Base-by-base conservation (phyloP, 164 flowering plant genomes). In the Vitis amurensis region DNA sequence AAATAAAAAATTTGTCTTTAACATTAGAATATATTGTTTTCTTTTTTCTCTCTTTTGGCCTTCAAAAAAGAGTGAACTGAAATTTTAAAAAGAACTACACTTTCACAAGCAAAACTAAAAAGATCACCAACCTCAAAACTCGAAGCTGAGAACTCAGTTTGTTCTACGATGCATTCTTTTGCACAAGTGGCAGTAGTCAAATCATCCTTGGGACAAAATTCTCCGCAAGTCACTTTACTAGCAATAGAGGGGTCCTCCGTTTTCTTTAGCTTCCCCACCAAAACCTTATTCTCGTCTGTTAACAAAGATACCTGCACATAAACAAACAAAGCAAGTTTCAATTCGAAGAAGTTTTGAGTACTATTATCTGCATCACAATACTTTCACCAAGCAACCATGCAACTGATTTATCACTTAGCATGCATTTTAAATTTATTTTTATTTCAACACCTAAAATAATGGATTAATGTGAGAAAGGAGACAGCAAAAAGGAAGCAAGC, bases 231-330 rank as follows among this genome's bases (percentile, higher is more conserved):
- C 31, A 53, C 69, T 47, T 23, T 62, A 55, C 55, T n/a, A 50
- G n/a, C 50, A 1, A 29, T 30, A 37, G 75, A 59, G 13, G 55
- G 67, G 17, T 56, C 67, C 64, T 69, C 66, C 17, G 37, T 66
- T 10, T 74, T 67, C 69, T 72, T 67, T 30, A 83, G 65, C 80
- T 77, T 80, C 68, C 62, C 50, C 6, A 59, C 68, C 77, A 83
- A 50, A 44, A 64, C 49, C 68, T 66, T 66, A 59, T 83, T 83
- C 64, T 78, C 87, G 72, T 71, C 77, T 8, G 58, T 68, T 61
- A 90, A 68, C 60, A 84, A 78, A 72, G 83, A 80, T 53, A 89
- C 74, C 98, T 93, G 86, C 83, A 80, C 6, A 64, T 51, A 67
- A 37, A 50, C 50, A 68, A 30, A 64, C 6, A 60, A 11, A 50